Conservation (phyloP, 192 early-diverging fungal genomes). For the Diversispora eburnea region DNA sequence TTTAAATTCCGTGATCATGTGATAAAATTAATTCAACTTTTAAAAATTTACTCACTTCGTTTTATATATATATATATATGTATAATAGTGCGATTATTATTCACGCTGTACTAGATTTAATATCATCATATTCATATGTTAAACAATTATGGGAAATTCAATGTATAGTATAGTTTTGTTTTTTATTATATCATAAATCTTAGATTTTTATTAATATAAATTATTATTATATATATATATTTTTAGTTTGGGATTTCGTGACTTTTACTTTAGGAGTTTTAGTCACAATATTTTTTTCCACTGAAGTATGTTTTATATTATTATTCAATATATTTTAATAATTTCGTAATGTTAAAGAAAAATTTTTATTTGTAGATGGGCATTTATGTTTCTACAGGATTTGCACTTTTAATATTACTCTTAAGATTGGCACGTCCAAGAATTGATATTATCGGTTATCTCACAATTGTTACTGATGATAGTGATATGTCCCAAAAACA, state of each 20-base stretch:
- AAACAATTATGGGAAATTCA: conserved; percentile 64
- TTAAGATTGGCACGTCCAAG: conserved; percentile 74
- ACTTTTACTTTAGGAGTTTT: conserved; percentile 50
- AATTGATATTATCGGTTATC: conserved; percentile 46
- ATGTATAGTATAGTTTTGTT: conserved; percentile 22
- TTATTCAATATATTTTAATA: conserved; percentile 35
- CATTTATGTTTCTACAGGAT: conserved; percentile 73
- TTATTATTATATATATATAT: no score
- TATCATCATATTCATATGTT: conserved; percentile 58
- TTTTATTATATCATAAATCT: not conserved
- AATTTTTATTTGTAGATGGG: conserved; percentile 57
- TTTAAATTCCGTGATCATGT: not conserved
- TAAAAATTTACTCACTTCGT: not conserved
- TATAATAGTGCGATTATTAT: conserved; percentile 68
- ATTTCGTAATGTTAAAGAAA: conserved; percentile 31
- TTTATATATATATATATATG: no score
- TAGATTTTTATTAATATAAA: no score
- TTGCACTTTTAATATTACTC: conserved; percentile 73
- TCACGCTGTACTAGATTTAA: conserved; percentile 77
- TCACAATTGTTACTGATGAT: conserved; percentile 31
- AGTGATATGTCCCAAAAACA: conserved; percentile 19
- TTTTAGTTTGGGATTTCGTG: conserved; percentile 48
- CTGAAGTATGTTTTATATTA: conserved; percentile 47
- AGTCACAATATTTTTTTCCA: conserved; percentile 58
- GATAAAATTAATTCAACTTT: not conserved